Conservation (phyloP, 345 rosid genomes). For the Schrenkiella parvula region DNA sequence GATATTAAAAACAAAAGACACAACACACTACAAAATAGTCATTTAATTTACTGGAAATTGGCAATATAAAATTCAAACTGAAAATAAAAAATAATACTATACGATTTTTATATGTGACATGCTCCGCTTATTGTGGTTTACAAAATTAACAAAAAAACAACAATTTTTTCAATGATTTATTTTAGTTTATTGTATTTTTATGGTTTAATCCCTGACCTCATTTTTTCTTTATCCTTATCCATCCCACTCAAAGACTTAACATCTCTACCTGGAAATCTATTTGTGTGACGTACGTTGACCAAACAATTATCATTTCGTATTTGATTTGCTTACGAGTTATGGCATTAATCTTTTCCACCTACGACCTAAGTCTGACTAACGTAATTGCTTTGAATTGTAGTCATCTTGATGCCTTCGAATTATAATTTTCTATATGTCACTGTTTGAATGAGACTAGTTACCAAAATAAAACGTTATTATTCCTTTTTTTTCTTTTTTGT, state of each 20-base stretch:
- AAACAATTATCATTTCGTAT: neutral
- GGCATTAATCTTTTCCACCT: neutral
- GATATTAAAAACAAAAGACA: too few species aligned
- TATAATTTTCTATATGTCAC: too few species aligned
- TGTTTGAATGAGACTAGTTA: too few species aligned
- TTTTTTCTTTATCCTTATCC: neutral
- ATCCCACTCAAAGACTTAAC: neutral
- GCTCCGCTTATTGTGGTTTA: neutral
- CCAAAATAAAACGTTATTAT: too few species aligned
- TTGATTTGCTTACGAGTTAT: neutral
- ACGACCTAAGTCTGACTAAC: neutral
- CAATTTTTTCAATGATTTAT: neutral
- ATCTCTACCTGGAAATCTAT: neutral
- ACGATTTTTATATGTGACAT: too few species aligned
- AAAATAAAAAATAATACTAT: too few species aligned
- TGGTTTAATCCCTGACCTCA: neutral
- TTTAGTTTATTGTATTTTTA: neutral
- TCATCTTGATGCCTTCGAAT: neutral
- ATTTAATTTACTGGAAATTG: too few species aligned
- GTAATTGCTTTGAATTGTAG: neutral
- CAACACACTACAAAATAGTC: too few species aligned
- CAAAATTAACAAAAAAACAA: neutral
- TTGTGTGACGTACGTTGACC: neutral
- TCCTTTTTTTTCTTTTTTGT: too few species aligned
- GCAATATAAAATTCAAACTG: too few species aligned